Evolutionary conservation across 2,329 filamentous ascomycete genomes (phyloP), one percentile per base, ranked within the genome.

Genomic region (Epichloe bromicola): DNA sequence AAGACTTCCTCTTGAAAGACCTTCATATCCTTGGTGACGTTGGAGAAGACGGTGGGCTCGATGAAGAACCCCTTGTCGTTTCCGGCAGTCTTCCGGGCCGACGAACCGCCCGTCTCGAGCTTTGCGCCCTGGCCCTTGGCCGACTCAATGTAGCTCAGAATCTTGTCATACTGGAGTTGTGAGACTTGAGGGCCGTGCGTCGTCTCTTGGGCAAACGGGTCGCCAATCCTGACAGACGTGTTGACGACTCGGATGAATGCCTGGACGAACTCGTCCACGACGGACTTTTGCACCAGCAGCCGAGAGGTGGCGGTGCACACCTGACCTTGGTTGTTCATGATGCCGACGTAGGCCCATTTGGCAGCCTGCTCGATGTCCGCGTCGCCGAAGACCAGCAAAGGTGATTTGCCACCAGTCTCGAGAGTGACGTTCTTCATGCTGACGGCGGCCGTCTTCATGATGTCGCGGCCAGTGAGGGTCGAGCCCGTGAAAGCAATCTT

Each of bases 401-500:
- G 80, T 4, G 75, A 80, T 65, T 86, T 85, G 51, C 82, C 82
- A 38, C 82, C 82, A 12, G 80, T 80, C 66, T 84, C 81, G 8
- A 84, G 70, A 1, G 79, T 83, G 52, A 83, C 79, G 59, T 82
- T 83, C 67, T 83, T 83, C 59, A 80, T 68, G 56, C 72, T 86
- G 1, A 75, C 67, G n/a, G 79, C 74, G 0, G 86, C 85, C 66
- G 79, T 74, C 63, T 86, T 86, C 84, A 89, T 88, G 56, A 90
- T 86, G 48, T 83, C 74, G 51, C 79, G 78, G 7, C 82, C 86
- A 0, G 85, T 89, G 1, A 71, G 70, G 0, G 86, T 90, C 4
- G 80, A 85, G 39, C 86, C 86, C 0, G 86, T 90, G 56, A 90
- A 91, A 0, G 86, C 84, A 54, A 91, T 74, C 70, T 90, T 90